Conservation (phyloP, 345 rosid species). For the Arabis hirsuta region DNA sequence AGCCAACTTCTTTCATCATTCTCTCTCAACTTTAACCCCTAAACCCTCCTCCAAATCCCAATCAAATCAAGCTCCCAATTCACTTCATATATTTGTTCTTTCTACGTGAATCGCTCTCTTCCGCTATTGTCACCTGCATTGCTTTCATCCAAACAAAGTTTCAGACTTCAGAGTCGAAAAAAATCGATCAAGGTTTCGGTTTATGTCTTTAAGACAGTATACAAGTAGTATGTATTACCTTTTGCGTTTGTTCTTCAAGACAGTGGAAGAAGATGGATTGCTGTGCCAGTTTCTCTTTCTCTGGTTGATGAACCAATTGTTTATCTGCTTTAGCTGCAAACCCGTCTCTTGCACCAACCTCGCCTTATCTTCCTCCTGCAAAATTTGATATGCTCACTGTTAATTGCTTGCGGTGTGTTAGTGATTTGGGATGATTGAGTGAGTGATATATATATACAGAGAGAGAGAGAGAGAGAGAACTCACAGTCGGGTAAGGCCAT, state of each 20-base stretch:
- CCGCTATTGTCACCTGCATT: slow-evolving; percentile 92
- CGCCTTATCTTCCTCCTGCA: slow-evolving; percentile 98
- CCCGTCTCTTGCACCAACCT: slow-evolving; percentile 97
- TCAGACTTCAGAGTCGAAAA: slow-evolving; percentile 23
- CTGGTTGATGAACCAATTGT: slow-evolving; percentile 98
- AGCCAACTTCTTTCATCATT: slow-evolving; percentile 20
- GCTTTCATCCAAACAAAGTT: slow-evolving; percentile 61
- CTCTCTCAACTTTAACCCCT: slow-evolving; percentile 25
- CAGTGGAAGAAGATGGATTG: slow-evolving; percentile 83
- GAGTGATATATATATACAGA: no score
- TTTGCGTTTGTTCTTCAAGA: slow-evolving; percentile 86
- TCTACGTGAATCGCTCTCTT: slow-evolving; percentile 59
- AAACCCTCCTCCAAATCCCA: slow-evolving; percentile 28
- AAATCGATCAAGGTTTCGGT: not conserved
- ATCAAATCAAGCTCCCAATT: slow-evolving; percentile 28
- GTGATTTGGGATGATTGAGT: not conserved
- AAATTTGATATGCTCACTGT: slow-evolving; percentile 3
- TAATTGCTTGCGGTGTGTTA: slow-evolving; percentile 2
- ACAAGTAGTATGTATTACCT: slow-evolving; percentile 58
- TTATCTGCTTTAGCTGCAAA: slow-evolving; percentile 92
- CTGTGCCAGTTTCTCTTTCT: slow-evolving; percentile 99
- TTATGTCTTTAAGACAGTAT: not conserved
- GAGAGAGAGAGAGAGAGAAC: slow-evolving; percentile 35
- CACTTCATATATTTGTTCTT: slow-evolving; percentile 11
- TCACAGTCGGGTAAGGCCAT: slow-evolving; percentile 99